Evolutionary conservation across 192 early-diverging fungal genomes (phyloP).

Genomic region (Umbelopsis sp.): DNA sequence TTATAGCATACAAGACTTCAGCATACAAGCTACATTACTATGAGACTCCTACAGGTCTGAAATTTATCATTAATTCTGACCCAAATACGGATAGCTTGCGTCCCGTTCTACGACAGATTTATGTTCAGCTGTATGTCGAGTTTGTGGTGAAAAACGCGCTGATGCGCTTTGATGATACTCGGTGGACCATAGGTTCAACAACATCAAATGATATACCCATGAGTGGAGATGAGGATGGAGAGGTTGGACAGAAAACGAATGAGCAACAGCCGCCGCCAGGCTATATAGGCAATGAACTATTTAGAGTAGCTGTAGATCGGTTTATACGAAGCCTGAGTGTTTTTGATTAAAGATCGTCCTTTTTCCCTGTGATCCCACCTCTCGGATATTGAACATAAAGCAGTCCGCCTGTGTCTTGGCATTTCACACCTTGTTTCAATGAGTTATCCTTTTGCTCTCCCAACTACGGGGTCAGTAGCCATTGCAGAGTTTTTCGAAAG

Average conservation of each 20-base stretch:
- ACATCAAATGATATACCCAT: constrained; percentile 6
- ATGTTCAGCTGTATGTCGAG: constrained; percentile 89
- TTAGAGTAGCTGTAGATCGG: constrained; percentile 55
- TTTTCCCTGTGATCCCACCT: not conserved
- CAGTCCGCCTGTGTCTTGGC: constrained; percentile 12
- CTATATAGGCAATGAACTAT: constrained; percentile 59
- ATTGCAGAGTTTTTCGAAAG: constrained; percentile 53
- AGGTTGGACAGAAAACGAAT: not conserved
- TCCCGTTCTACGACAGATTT: constrained; percentile 77
- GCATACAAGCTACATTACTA: constrained; percentile 92
- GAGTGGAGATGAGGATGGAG: not conserved
- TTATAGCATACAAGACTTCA: constrained; percentile 77
- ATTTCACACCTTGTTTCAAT: constrained; percentile 25
- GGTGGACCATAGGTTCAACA: constrained; percentile 36
- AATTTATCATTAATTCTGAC: constrained; percentile 89
- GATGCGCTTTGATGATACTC: constrained; percentile 54
- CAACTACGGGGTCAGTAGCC: constrained; percentile 59
- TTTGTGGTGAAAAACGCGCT: constrained; percentile 93
- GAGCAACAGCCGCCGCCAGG: constrained; percentile 28
- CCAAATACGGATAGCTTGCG: constrained; percentile 65
- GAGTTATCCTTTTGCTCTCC: constrained; percentile 56
- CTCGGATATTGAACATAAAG: not conserved
- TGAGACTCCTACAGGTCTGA: constrained; percentile 84
- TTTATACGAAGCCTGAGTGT: constrained; percentile 53
- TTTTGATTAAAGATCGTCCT: constrained; percentile 45